A percentile compares a stretch with the other conserved stretches of the same genome.
These are phyloP conservation scores for Colletotrichum navitas DNA, from an alignment of 2,329 filamentous ascomycete genomes.

Conservation along the genomic window DNA sequence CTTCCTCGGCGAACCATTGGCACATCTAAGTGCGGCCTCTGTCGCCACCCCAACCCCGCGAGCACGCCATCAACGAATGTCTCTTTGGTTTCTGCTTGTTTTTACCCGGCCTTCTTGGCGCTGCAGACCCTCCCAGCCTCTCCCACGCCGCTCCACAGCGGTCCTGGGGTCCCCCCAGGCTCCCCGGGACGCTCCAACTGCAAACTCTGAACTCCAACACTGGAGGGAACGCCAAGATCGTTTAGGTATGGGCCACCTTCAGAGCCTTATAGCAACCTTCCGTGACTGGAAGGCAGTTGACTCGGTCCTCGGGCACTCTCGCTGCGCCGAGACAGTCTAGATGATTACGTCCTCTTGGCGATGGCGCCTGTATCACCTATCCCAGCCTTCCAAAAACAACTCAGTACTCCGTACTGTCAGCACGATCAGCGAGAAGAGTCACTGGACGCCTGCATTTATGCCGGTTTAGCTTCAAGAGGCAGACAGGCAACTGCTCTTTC, in stretches of 20 bases:
- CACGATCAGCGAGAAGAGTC: too few relatives aligned
- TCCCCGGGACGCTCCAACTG: neutral
- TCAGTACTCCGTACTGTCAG: too few relatives aligned
- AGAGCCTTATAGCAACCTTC: slow-evolving; percentile 22
- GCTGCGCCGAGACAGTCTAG: slow-evolving; percentile 31
- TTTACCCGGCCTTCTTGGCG: slow-evolving; percentile 22
- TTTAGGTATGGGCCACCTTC: neutral
- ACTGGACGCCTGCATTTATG: slow-evolving; percentile 23
- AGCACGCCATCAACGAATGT: slow-evolving; percentile 37
- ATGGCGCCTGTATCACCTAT: neutral
- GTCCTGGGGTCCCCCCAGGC: slow-evolving; percentile 15
- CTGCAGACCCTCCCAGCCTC: slow-evolving; percentile 6
- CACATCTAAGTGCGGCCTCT: slow-evolving; percentile 6
- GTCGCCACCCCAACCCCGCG: slow-evolving; percentile 36
- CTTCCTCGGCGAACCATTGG: neutral
- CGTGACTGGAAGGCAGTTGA: slow-evolving; percentile 23
- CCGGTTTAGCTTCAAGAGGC: slow-evolving; percentile 24
- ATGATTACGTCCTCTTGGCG: slow-evolving; percentile 40
- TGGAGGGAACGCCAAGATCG: slow-evolving; percentile 16
- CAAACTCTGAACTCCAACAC: neutral
- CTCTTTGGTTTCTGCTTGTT: slow-evolving; percentile 6
- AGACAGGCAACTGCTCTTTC: slow-evolving; percentile 2
- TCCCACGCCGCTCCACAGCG: neutral
- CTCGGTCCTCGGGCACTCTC: neutral
- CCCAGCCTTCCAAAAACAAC: slow-evolving; percentile 12